A percentile compares a stretch with the other conserved stretches of the same genome.
Evolutionary conservation across 2,329 filamentous ascomycete genomes (phyloP).

Genomic region (Colletotrichum lindemuthianum): DNA sequence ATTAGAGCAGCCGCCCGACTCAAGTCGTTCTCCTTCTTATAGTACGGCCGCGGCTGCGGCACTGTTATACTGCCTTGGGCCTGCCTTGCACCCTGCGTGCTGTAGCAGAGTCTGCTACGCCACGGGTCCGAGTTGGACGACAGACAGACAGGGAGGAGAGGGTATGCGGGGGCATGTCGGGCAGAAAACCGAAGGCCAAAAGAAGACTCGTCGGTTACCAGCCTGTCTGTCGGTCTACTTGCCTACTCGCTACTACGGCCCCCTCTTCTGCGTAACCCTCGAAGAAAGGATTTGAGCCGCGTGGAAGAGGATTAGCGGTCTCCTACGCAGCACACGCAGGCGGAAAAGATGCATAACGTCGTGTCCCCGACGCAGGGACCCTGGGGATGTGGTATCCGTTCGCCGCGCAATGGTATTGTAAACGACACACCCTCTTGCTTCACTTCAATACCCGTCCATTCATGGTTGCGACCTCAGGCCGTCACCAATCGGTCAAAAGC

Average conservation of each 20-base stretch:
- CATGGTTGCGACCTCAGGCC: no score
- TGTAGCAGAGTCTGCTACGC: no score
- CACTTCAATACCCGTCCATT: background rate
- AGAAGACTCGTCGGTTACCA: background rate
- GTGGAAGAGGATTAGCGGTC: background rate
- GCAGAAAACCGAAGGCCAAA: conserved; percentile 17
- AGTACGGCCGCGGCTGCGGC: no score
- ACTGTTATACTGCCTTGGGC: no score
- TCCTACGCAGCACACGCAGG: conserved; percentile 2
- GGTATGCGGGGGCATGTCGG: conserved; percentile 6
- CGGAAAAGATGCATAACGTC: conserved; percentile 12
- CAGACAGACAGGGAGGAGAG: conserved; percentile 8
- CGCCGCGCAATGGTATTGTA: conserved; percentile 1
- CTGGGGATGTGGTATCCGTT: background rate
- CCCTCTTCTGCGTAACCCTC: background rate
- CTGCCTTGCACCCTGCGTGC: no score
- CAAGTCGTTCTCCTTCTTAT: conserved; percentile 3
- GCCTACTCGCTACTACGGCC: background rate
- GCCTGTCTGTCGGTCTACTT: background rate
- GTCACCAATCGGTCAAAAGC: no score
- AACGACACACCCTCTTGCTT: conserved; percentile 14
- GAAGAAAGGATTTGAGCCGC: background rate
- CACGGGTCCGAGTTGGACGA: conserved; percentile 25
- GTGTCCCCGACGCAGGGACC: conserved; percentile 28
- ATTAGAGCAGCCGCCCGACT: conserved; percentile 27